Evolutionary conservation across 2,329 filamentous ascomycete genomes (phyloP), one percentile per base, ranked within the genome.

Genomic region (Parastagonospora nodorum): DNA sequence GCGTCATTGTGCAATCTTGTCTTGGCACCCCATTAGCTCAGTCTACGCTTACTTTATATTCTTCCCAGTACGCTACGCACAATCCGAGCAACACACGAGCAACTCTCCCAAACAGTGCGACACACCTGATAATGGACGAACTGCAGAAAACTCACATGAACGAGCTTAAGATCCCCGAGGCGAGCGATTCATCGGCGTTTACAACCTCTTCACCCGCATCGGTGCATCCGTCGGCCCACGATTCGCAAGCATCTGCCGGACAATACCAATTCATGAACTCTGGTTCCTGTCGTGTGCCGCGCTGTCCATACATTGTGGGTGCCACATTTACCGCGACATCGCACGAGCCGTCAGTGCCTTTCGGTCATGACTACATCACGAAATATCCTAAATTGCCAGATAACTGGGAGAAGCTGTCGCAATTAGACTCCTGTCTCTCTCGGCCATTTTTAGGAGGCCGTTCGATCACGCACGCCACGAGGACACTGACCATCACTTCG

Each of bases 261-360:
- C 41, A 35, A 29, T 8, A 12, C 11, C n/a, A 43, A 27, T 12
- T n/a, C 12, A 24, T 8, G 11, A n/a, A 42, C 11, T 8, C 15
- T 33, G 9, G n/a, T 19, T 11, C 8, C 19, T 11, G 9, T 29
- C 15, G 28, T 11, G 49, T 30, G 24, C 50, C 51, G n/a, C 11
- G n/a, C 8, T n/a, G 43, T 8, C 47, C 47, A 1, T 53, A 53
- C 24, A 30, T n/a, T 3, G 10, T 42, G 15, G 51, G 42, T 9
- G 42, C 31, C n/a, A 40, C 15, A 10, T 46, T 53, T 32, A 42
- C 33, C n/a, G 47, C 42, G 1, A 14, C 33, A 8, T 33, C 28
- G 12, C 51, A 53, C 14, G 8, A 45, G 12, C 41, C 50, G 28
- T 32, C 45, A 5, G 12, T 15, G 28, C 50, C 50, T 27, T 53